phyloP scores from a whole-genome alignment of 176 grass and related monocot species.

The Metroxylon sagu region DNA sequence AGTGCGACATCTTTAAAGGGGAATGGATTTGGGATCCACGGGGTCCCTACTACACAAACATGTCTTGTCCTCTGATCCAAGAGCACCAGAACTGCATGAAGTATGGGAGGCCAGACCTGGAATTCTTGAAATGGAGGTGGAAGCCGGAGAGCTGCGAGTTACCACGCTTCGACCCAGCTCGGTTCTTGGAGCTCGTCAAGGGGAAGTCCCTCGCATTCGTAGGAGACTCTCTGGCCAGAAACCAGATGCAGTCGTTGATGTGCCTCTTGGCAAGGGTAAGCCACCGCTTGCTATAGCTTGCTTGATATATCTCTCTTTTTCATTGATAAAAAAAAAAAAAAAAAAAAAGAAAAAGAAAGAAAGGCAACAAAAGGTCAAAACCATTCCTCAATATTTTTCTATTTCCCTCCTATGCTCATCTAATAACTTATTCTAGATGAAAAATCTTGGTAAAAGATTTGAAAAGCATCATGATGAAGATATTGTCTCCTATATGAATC shows the following conservation, averaged over 20 bases:
- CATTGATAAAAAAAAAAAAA: too few relatives aligned
- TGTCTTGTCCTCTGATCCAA: constrained; percentile 46
- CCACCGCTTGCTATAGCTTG: too few relatives aligned
- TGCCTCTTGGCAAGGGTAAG: constrained; percentile 53
- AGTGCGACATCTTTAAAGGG: constrained; percentile 36
- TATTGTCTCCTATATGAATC: too few relatives aligned
- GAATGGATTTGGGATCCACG: constrained; percentile 24
- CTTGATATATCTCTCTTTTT: too few relatives aligned
- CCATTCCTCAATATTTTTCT: too few relatives aligned
- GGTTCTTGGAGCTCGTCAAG: constrained; percentile 34
- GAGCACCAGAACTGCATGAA: constrained; percentile 88
- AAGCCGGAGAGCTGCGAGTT: constrained; percentile 27
- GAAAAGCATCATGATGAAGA: too few relatives aligned
- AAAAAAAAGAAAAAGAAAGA: too few relatives aligned
- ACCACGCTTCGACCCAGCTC: constrained; percentile 44
- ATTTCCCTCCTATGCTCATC: too few relatives aligned
- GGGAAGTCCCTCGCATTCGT: constrained; percentile 49
- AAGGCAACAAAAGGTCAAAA: too few relatives aligned
- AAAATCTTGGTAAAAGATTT: too few relatives aligned
- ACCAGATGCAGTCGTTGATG: constrained; percentile 76
- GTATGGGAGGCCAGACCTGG: constrained; percentile 53
- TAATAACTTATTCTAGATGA: too few relatives aligned
- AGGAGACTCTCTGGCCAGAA: constrained; percentile 70
- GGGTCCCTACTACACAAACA: constrained; percentile 52
- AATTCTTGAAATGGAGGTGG: constrained; percentile 45